phyloP scores from a whole-genome alignment of 2,329 filamentous ascomycete genomes.

The Cladorrhinum sp. region DNA sequence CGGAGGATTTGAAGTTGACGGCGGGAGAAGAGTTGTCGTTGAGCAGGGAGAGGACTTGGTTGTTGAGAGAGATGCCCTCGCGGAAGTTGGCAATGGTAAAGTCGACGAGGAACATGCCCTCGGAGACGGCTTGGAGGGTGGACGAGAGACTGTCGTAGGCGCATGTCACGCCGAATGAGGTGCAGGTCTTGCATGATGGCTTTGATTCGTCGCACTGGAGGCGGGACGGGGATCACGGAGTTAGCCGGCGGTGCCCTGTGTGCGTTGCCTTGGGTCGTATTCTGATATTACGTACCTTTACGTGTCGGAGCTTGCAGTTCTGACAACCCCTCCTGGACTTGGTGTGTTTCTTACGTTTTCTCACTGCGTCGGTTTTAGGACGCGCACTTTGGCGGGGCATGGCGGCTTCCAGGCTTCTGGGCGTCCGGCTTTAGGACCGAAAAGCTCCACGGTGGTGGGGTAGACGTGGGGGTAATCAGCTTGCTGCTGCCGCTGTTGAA shows the following conservation, averaged over 20 bases:
- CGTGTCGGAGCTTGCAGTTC: constrained; percentile 54
- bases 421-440: no score
- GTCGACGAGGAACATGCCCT: constrained; percentile 25
- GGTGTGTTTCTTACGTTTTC: constrained; percentile 41
- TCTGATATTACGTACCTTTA: constrained; percentile 46
- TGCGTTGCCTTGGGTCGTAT: background rate
- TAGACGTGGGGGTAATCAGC: no score
- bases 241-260: no score
- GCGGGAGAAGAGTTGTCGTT: constrained; percentile 20
- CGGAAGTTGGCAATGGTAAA: constrained; percentile 18
- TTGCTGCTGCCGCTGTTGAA: no score
- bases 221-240: background rate
- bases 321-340: constrained; percentile 54
- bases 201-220: constrained; percentile 52
- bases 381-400: background rate
- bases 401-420: background rate
- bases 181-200: constrained; percentile 49
- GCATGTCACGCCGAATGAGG: constrained; percentile 46
- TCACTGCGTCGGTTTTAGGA: background rate
- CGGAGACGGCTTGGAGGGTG: constrained; percentile 34
- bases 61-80: constrained; percentile 15
- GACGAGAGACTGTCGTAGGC: constrained; percentile 38
- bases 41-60: constrained; percentile 21
- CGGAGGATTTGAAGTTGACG: constrained; percentile 31
- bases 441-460: no score